A percentile compares a stretch with the other conserved stretches of the same genome.
phyloP scores from a whole-genome alignment of 140 eudicot genomes.

The Anethum foeniculum region DNA sequence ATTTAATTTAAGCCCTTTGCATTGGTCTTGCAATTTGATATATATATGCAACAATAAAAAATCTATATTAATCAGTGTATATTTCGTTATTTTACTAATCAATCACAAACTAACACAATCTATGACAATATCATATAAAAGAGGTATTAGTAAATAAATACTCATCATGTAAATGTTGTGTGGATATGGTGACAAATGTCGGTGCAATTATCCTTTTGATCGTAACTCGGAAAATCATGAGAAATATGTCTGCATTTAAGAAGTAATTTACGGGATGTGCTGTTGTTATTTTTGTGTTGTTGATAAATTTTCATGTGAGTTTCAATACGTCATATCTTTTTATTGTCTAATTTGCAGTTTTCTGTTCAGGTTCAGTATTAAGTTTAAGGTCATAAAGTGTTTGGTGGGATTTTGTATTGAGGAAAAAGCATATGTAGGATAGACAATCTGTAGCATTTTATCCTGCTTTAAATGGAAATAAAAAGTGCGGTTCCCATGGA shows the following conservation, averaged over 20 bases:
- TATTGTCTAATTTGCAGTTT: no score
- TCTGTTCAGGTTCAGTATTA: no score
- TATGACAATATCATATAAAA: not conserved
- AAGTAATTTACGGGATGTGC: not conserved
- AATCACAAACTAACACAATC: not conserved
- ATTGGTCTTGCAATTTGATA: not conserved
- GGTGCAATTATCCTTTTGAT: constrained; percentile 80
- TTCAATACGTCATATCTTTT: no score
- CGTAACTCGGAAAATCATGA: constrained; percentile 42
- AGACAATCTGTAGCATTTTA: no score
- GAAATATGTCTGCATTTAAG: not conserved
- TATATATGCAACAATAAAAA: not conserved
- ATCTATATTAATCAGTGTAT: no score
- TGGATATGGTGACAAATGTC: constrained; percentile 79
- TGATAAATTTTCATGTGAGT: not conserved
- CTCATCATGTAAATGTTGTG: constrained; percentile 17
- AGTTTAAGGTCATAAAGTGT: no score
- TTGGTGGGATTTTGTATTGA: no score
- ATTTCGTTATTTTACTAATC: not conserved
- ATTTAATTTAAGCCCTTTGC: not conserved
- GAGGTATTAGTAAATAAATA: not conserved
- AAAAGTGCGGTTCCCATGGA: no score
- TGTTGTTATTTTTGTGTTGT: not conserved
- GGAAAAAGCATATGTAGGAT: no score
- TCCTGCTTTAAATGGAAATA: no score